Base-by-base conservation (phyloP, 352 stramenopile genomes). In the Phytophthora foliorum region DNA sequence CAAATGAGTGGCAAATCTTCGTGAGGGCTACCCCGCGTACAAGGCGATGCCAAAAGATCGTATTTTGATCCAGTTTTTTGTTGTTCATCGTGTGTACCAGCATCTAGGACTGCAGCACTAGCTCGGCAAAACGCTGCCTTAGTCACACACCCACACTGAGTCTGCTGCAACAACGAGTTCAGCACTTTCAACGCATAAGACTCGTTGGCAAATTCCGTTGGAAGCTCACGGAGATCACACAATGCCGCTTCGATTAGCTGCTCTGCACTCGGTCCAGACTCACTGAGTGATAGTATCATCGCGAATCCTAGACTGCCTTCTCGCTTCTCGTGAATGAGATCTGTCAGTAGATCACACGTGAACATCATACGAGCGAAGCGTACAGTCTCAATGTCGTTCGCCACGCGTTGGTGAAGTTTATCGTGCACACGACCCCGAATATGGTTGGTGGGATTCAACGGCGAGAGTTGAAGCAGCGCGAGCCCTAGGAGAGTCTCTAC, bases 321-420 rank as follows among this genome's bases (percentile, higher is more conserved):
- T 17, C 86, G 77, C 2, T 79, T 73, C 42, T 94, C 86, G 48
- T 94, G 86, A 60, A 94, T 90, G 44, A 94, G 50, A 58, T 92
- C 86, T 0, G 86, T 94, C 17, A 94, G 52, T 53, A 94, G 67
- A 59, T 94, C 86, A 50, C 86, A 94, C 27, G 84, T 91, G 69
- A 90, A 92, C 21, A 94, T 41, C 86, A 94, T 92, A 10, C 85
- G 82, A 2, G 80, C 66, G 55, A 94, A 94, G 31, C 62, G 64
- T 9, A 88, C 46, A 54, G 91, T 81, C 11, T 62, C 57, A 9
- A 69, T 48, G 34, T 91, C 82, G 1, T 78, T 50, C 25, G 19
- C 56, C 41, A 82, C 67, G 24, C 67, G 71, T 29, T 67, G 57
- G 25, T 62, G 39, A 7, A 79, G 31, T 27, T 17, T 52, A 46